A percentile compares a stretch with the other conserved stretches of the same genome.
Evolutionary conservation across 108 stramenopile genomes (phyloP).

Genomic region (Cyclotella baltica): DNA sequence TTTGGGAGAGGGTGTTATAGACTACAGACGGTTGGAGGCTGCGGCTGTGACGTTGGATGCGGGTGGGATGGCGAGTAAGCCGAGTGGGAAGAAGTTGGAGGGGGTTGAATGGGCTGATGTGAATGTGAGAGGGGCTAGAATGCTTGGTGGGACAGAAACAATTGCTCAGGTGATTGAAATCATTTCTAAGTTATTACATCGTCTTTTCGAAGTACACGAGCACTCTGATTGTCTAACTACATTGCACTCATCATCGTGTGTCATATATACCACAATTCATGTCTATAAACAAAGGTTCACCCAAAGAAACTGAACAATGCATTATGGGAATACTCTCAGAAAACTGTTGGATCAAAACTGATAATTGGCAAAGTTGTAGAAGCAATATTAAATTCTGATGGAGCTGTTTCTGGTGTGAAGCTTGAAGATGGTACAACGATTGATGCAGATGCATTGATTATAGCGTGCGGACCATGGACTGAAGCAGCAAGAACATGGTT

Average conservation of each 20-base stretch:
- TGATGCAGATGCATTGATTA: constrained; percentile 59
- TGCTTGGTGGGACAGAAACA: constrained; percentile 52
- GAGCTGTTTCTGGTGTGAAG: constrained; percentile 36
- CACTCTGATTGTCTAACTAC: not conserved
- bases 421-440: constrained; percentile 57
- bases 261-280: not conserved
- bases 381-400: constrained; percentile 36
- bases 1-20: constrained; percentile 45
- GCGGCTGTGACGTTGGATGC: constrained; percentile 51
- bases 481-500: constrained; percentile 55
- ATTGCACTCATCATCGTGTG: not conserved
- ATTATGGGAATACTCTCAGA: constrained; percentile 51
- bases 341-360: constrained; percentile 51
- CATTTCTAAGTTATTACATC: not conserved
- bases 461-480: constrained; percentile 70
- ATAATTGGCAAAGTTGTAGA: constrained; percentile 48
- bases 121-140: constrained; percentile 44
- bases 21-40: constrained; percentile 69
- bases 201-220: no score
- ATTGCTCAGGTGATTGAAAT: constrained; percentile 70
- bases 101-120: constrained; percentile 63
- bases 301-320: constrained; percentile 62
- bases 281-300: constrained; percentile 37
- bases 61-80: constrained; percentile 26
- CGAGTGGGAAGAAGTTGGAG: constrained; percentile 46